Conservation (phyloP, 306 rosid species). For the Dicorynia guianensis region DNA sequence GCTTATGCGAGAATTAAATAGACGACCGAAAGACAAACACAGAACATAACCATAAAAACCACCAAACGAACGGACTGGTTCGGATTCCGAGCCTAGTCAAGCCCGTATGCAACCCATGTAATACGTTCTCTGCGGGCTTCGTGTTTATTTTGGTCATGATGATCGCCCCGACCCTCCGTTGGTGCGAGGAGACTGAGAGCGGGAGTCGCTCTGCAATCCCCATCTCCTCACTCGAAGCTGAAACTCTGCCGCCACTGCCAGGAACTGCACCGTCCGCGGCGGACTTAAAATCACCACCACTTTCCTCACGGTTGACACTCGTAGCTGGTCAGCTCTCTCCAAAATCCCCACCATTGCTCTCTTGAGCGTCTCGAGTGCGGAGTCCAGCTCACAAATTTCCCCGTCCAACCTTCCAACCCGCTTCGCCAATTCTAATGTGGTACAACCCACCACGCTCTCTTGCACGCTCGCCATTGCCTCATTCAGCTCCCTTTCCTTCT, state of each 20-base stretch:
- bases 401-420: slow-evolving; percentile 37
- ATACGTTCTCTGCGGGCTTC: no score
- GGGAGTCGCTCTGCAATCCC: slow-evolving; percentile 37
- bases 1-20: no score
- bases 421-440: slow-evolving; percentile 31
- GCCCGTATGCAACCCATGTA: no score
- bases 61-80: no score
- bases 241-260: slow-evolving; percentile 43
- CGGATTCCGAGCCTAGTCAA: no score
- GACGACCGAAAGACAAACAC: no score
- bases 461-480: slow-evolving; percentile 45
- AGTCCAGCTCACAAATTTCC: slow-evolving; percentile 34
- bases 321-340: slow-evolving; percentile 38
- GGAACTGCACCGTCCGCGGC: slow-evolving; percentile 47
- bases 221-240: slow-evolving; percentile 42
- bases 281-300: slow-evolving; percentile 42
- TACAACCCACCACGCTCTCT: slow-evolving; percentile 50
- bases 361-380: slow-evolving; percentile 39
- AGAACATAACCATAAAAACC: no score
- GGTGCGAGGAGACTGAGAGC: not conserved
- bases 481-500: slow-evolving; percentile 38
- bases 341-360: slow-evolving; percentile 30
- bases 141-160: no score
- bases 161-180: no score
- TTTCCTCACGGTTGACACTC: slow-evolving; percentile 41